phyloP scores from a whole-genome alignment of 768 basidiomycete genomes.

The Mycena epipterygia region DNA sequence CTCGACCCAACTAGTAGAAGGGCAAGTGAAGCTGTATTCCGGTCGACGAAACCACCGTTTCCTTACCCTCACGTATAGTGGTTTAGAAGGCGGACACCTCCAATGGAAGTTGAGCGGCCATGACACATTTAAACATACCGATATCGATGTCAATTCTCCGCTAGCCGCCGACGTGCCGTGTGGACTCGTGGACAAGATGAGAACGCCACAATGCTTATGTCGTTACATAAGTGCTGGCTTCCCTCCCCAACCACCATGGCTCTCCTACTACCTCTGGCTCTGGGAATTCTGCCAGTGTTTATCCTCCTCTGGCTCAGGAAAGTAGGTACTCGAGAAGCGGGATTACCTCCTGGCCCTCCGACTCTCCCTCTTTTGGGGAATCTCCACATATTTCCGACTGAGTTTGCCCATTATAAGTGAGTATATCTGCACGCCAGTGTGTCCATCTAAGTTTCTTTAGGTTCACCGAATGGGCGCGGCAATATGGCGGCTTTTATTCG shows the following conservation, averaged over 20 bases:
- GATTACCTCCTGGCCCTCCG: constrained; percentile 33
- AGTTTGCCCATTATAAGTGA: constrained; percentile 30
- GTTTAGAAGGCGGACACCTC: too few relatives aligned
- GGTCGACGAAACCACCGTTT: too few relatives aligned
- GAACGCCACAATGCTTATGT: too few relatives aligned
- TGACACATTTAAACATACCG: too few relatives aligned
- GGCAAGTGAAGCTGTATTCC: too few relatives aligned
- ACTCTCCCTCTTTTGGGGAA: constrained; percentile 34
- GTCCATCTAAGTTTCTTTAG: neutral
- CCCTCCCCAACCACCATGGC: neutral
- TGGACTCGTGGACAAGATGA: too few relatives aligned
- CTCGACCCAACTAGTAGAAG: too few relatives aligned
- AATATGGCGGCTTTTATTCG: constrained; percentile 46
- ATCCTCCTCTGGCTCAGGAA: constrained; percentile 1
- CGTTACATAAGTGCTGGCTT: too few relatives aligned
- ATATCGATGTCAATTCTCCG: too few relatives aligned
- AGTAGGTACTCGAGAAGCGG: constrained; percentile 21
- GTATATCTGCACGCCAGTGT: neutral
- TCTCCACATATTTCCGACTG: constrained; percentile 28
- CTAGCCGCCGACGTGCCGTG: too few relatives aligned
- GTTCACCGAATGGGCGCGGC: constrained; percentile 45
- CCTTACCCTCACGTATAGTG: too few relatives aligned
- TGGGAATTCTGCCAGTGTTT: neutral
- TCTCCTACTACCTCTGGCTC: neutral
- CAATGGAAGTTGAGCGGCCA: too few relatives aligned